Evolutionary conservation across 208 protist genomes (phyloP), one percentile per base, ranked within the genome.

Genomic region (Leishmania amazonensis): DNA sequence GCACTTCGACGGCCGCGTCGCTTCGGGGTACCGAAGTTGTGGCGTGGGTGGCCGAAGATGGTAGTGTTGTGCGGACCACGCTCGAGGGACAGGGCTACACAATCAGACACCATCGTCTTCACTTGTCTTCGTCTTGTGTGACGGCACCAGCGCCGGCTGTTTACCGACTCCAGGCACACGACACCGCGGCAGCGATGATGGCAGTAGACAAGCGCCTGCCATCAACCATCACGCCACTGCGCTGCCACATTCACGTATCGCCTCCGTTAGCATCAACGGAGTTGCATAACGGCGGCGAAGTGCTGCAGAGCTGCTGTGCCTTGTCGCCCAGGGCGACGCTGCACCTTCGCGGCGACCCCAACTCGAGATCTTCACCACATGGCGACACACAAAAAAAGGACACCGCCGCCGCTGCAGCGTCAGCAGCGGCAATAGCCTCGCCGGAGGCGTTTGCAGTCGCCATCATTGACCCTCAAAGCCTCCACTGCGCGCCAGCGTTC

Each of bases 31-130:
- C 42, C 0, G 67, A 85, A 31, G 91, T 94, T 42, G 79, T 95
- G 40, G 87, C 87, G 40, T 86, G 93, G 83, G 87, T 96, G 17
- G 85, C 86, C 1, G 94, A 97, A 78, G 94, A 97, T 73, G 90
- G 85, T 70, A 96, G 92, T 45, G 82, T 85, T 3, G 77, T 93
- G 47, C 53, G 81, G 17, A 83, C 85, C 35, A 58, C 79, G 17
- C 81, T 92, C 13, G 81, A 89, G 11, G 84, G 81, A 4, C 47
- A 84, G 7, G 90, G 88, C 54, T 95, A 94, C 79, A 86, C 86
- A 7, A 78, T 96, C 13, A 75, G 74, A 68, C 94, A 97, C 78
- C 83, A 78, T 54, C 91, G 90, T 13, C 64, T 83, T 19, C 42
- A 31, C 28, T 74, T 35, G 8, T 74, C 70, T 2, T 62, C 35